Evolutionary conservation across 495 filamentous ascomycete genomes (phyloP).

Genomic region (Chaetomidium leptoderma): DNA sequence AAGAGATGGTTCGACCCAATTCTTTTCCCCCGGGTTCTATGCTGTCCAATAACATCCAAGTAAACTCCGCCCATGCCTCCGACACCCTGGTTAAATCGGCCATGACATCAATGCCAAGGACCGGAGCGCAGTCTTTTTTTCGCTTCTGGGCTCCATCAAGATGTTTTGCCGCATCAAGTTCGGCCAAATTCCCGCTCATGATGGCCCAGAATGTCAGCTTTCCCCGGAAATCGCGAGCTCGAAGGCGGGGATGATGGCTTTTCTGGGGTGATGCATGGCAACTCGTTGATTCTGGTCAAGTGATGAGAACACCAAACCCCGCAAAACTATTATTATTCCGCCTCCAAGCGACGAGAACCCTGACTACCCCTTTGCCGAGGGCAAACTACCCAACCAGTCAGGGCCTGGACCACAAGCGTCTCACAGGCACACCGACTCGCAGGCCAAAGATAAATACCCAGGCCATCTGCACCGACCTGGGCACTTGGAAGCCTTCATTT

Average conservation of each 20-base stretch:
- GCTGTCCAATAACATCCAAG: neutral
- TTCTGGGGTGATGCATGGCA: neutral
- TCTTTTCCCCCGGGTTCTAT: neutral
- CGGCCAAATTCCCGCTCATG: neutral
- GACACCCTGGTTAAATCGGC: constrained; percentile 2
- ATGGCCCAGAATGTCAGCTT: neutral
- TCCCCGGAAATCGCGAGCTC: neutral
- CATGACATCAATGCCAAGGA: constrained; percentile 13
- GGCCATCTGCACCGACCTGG: neutral
- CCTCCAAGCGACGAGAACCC: neutral
- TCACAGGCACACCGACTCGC: neutral
- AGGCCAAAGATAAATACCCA: neutral
- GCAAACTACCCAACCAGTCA: neutral
- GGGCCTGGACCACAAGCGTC: neutral
- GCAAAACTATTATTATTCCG: neutral
- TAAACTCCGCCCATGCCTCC: constrained; percentile 8
- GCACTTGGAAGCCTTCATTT: neutral
- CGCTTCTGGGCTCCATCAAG: neutral
- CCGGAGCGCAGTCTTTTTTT: neutral
- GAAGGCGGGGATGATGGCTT: neutral
- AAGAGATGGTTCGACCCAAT: neutral
- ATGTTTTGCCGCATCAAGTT: neutral
- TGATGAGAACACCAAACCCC: neutral
- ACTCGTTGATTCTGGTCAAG: neutral
- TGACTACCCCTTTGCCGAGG: neutral